These are phyloP conservation scores for Betula pendula DNA, from an alignment of 306 rosid genomes.

Conservation along the genomic window DNA sequence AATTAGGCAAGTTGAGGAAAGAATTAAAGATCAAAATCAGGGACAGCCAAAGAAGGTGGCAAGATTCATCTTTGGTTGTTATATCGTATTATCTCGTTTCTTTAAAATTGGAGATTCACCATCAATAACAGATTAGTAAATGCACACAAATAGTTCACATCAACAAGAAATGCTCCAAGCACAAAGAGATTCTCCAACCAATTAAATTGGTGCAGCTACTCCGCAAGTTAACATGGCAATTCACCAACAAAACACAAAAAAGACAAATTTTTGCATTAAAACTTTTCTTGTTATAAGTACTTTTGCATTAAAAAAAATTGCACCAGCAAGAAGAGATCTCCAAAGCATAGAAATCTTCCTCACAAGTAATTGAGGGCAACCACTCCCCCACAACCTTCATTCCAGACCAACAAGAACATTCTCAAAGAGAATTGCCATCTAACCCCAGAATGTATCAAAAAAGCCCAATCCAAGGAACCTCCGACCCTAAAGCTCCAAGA, in stretches of 20 bases:
- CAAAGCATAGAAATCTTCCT: neutral
- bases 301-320: too few relatives aligned
- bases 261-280: neutral
- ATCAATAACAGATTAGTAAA: neutral
- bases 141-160: neutral
- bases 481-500: neutral
- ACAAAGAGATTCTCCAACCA: neutral
- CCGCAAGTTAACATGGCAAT: neutral
- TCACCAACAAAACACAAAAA: neutral
- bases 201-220: neutral
- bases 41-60: slow-evolving; percentile 13
- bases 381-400: neutral
- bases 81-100: neutral
- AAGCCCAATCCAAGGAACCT: neutral
- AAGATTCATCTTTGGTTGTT: neutral
- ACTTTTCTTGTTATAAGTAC: too few relatives aligned
- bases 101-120: neutral
- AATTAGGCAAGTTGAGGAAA: slow-evolving; percentile 29
- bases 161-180: neutral
- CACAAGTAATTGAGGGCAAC: neutral
- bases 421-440: neutral
- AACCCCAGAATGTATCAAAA: neutral
- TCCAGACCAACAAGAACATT: neutral
- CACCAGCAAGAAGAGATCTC: neutral
- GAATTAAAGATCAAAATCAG: slow-evolving; percentile 18